phyloP scores from a whole-genome alignment of 441 rosid species.

The Metrosideros polymorpha region DNA sequence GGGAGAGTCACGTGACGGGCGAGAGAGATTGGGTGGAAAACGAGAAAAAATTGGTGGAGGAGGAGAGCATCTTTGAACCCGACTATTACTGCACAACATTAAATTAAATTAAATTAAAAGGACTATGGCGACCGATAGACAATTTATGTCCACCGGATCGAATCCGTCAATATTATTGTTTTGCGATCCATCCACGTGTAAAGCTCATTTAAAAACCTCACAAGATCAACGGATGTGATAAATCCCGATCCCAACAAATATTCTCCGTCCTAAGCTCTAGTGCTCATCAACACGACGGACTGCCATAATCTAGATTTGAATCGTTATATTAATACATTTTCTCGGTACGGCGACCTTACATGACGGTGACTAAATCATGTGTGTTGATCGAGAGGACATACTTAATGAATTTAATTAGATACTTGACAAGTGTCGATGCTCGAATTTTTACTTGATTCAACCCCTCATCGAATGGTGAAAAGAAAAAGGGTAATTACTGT shows the following conservation, averaged over 20 bases:
- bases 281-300: neutral
- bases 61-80: neutral
- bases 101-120: neutral
- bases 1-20: neutral
- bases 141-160: neutral
- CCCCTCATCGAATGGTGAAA: rapidly evolving
- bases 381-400: neutral
- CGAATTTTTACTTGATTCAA: neutral
- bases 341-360: rapidly evolving
- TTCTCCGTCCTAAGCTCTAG: rapidly evolving
- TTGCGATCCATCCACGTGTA: neutral
- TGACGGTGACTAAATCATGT: rapidly evolving
- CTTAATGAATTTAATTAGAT: neutral
- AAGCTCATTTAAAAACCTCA: neutral
- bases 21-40: neutral
- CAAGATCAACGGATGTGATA: rapidly evolving
- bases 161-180: neutral
- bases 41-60: neutral
- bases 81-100: neutral
- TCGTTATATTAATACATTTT: neutral
- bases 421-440: rapidly evolving
- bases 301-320: neutral
- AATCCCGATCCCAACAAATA: rapidly evolving
- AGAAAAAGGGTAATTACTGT: neutral
- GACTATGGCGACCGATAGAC: neutral